Evolutionary conservation across 2,329 filamentous ascomycete species (phyloP), one percentile per base, ranked within the genome.

Genomic region (Monosporascus sp.): DNA sequence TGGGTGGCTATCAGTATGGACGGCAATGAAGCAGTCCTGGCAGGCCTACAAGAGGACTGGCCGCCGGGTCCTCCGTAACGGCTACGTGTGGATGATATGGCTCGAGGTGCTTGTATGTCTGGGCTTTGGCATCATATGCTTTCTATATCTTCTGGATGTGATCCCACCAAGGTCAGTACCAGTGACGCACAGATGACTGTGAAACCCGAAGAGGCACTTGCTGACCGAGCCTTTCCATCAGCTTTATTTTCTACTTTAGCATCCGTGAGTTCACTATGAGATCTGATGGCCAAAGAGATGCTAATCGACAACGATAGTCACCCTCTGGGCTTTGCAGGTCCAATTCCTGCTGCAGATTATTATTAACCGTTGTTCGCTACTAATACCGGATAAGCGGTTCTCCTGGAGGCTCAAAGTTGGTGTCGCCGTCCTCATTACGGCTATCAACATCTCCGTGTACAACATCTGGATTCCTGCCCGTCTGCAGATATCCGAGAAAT

Each of bases 261-360:
- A 43, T 43, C 7, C 37, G 50, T 54, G 25, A n/a, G 50, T 48
- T 52, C 31, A 14, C 31, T 14, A 35, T 14, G 31, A 35, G 11
- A 14, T 35, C 31, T 14, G 31, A 14, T 35, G 31, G 5, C 5
- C 9, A 35, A 14, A 5, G 9, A 14, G 31, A 35, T 35, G 31
- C 9, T 35, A 35, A 35, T 35, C 5, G 9, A 14, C 5, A 1
- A 14, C 31, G 31, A 14, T 14, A 59, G 59, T 65, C 71, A 56
- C 63, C 47, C 47, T 70, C 54, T 75, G 75, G 74, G 65, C 67
- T 2, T 55, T 75, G 1, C 70, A 77, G 56, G 71, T 80, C 9
- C 78, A 81, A 47, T 69, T 77, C 6, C 63, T 80, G 0, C 72
- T 79, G 35, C 77, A 80, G 52, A 81, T 81, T 39, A 80, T 82